Evolutionary conservation across 192 early-diverging fungal genomes (phyloP).

Genomic region (Coemansia sp.): DNA sequence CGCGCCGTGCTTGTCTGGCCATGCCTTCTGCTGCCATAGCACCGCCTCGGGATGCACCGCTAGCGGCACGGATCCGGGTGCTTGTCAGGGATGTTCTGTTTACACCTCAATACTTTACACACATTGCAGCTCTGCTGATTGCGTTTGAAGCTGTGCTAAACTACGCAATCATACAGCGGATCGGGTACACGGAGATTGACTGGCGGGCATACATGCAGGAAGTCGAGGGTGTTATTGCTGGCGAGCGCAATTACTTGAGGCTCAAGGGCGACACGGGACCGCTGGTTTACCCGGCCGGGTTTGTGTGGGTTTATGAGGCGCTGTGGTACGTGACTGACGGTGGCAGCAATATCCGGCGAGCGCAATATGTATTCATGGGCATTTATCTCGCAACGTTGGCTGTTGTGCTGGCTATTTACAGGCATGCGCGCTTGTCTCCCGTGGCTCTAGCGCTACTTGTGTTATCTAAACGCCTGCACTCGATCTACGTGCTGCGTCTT

Average conservation of each 20-base stretch:
- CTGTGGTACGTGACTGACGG: slow-evolving; percentile 64
- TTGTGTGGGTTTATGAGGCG: slow-evolving; percentile 78
- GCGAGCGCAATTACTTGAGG: slow-evolving; percentile 79
- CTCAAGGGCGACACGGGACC: slow-evolving; percentile 89
- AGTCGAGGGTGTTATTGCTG: slow-evolving; percentile 67
- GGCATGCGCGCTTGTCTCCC: slow-evolving; percentile 59
- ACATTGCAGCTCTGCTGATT: slow-evolving; percentile 9
- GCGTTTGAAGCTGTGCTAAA: slow-evolving; percentile 8
- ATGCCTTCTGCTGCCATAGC: too few relatives aligned
- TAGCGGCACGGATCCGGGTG: too few relatives aligned
- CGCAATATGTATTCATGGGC: slow-evolving; percentile 80
- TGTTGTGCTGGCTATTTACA: slow-evolving; percentile 68
- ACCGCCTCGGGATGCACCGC: too few relatives aligned
- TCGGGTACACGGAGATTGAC: slow-evolving; percentile 88
- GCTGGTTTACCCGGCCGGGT: slow-evolving; percentile 87
- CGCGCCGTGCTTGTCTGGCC: too few relatives aligned
- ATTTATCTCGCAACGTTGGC: slow-evolving; percentile 67
- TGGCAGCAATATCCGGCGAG: slow-evolving; percentile 65
- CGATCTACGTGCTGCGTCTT: slow-evolving; percentile 84
- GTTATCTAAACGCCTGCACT: slow-evolving; percentile 84
- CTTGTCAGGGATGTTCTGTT: slow-evolving; percentile 1
- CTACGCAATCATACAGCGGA: slow-evolving; percentile 14
- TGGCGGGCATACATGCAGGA: slow-evolving; percentile 96
- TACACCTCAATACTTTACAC: slow-evolving; percentile 16
- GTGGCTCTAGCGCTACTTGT: slow-evolving; percentile 60